phyloP scores from a whole-genome alignment of 2,329 filamentous ascomycete species.

The Graphiopsis chlorocephala region DNA sequence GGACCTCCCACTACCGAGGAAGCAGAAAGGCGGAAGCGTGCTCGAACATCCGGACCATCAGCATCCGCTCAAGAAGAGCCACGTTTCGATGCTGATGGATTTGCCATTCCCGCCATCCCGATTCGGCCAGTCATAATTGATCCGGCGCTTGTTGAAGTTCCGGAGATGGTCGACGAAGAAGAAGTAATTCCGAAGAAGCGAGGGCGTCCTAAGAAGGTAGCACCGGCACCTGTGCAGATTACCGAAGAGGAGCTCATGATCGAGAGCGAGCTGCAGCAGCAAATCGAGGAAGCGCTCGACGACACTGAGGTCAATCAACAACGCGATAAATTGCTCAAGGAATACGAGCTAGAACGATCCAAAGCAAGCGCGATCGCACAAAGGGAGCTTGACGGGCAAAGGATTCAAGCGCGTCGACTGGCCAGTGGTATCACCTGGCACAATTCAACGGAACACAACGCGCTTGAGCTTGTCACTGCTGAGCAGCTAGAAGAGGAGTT shows the following conservation, averaged over 20 bases:
- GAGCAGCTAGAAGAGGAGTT: slow-evolving; percentile 63
- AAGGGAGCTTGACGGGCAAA: slow-evolving; percentile 38
- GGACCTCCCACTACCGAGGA: slow-evolving; percentile 8
- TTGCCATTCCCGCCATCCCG: slow-evolving; percentile 37
- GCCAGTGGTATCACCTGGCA: slow-evolving; percentile 47
- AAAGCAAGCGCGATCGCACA: slow-evolving; percentile 30
- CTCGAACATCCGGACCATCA: background rate
- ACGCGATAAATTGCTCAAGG: slow-evolving; percentile 30
- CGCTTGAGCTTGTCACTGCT: slow-evolving; percentile 25
- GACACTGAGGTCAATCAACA: slow-evolving; percentile 30
- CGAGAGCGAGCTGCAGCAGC: slow-evolving; percentile 47
- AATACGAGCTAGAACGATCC: slow-evolving; percentile 30
- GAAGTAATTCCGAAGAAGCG: slow-evolving; percentile 35
- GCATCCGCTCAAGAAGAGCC: slow-evolving; percentile 17
- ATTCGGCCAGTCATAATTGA: slow-evolving; percentile 26
- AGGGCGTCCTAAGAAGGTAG: slow-evolving; percentile 29
- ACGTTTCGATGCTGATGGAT: slow-evolving; percentile 42
- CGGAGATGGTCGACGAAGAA: background rate
- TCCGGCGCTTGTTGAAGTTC: slow-evolving; percentile 17
- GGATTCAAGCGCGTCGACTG: slow-evolving; percentile 51
- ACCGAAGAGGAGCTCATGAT: slow-evolving; percentile 46
- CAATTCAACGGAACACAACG: slow-evolving; percentile 20
- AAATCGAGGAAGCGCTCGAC: slow-evolving; percentile 40
- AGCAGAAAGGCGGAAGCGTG: slow-evolving; percentile 14
- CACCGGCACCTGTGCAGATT: slow-evolving; percentile 33